Base-by-base conservation (phyloP, 331 rosid species). In the Malus hybrid region DNA sequence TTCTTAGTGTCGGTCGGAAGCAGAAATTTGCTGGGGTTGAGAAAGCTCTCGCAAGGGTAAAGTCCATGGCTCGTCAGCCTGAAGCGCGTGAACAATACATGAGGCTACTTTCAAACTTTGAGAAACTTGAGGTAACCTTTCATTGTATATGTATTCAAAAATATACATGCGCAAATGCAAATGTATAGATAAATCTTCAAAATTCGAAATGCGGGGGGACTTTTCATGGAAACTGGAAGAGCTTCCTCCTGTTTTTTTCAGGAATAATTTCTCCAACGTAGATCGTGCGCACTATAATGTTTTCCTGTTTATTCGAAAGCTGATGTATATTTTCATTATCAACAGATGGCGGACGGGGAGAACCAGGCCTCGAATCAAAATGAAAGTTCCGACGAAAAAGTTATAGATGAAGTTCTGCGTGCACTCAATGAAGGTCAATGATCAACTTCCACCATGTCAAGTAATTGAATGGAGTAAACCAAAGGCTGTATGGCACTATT, bases 71-170 rank as follows among this genome's bases (percentile, higher is more conserved):
- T 80, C 90, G 75, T 24, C 66, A 73, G 61, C 87, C 89, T 5
- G 93, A 89, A 76, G 97, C 93, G 12, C 81, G 90, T 6, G 84
- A 78, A 74, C 97, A 91, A 79, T 91, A 91, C 65, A 75, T 78
- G 89, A 86, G 90, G 84, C 83, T 88, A 52, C 76, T 79, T 73
- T 64, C 70, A 57, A 86, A 84, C 61, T 84, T 76, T 77, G 80
- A 80, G 28, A 88, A 80, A 57, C 79, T 74, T 69, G 68, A 83
- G 90, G 90, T 88, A 79, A 22, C 60, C 29, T 78, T 52, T n/a
- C 63, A 28, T 70, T 50, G 36, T 76, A 39, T 59, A 24, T 59
- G 55, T 29, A 32, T 31, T 10, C 2, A n/a, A 13, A 67, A 63
- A 9, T 50, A 20, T 64, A 42, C 60, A 31, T 18, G 64, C 36